Evolutionary conservation across 345 rosid species (phyloP), one percentile per base, ranked within the genome.

Genomic region (Populus tremula): DNA sequence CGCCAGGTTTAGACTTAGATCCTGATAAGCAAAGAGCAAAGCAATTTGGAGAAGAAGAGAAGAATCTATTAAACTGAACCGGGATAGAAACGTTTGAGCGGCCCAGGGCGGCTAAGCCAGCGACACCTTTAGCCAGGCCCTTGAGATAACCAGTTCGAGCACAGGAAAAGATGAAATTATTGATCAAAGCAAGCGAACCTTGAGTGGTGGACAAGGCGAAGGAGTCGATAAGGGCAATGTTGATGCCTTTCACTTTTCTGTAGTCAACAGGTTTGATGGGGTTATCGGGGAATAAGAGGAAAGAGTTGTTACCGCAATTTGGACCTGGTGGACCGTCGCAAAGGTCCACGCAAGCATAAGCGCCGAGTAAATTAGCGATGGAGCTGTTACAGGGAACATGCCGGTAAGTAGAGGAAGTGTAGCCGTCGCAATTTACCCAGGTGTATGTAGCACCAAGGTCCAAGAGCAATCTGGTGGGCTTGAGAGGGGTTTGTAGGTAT

Each of bases 401-500:
- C 27, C 47, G 77, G 66, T 23, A 79, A 64, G 80, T 45, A 35
- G 80, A 2, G 67, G 85, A 82, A 62, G 49, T 65, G 82, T 71
- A 78, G 47, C 17, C 12, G 80, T 38, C 59, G 82, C 80, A 71
- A 71, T 82, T 70, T 39, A 76, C 36, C 82, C 82, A 78, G 53
- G 82, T 70, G 77, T 78, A 83, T 65, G 76, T 62, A 2, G 77
- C 77, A 41, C 83, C 82, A 4, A 79, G 74, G 62, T 81, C 86
- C 41, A 83, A 80, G 74, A 75, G 83, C 13, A 86, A 61, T 14
- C 63, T 65, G 64, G 76, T 65, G 69, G 59, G 78, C 12, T 75
- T 83, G 43, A 72, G 85, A 4, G 88, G 88, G 74, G 82, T 83
- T 76, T 65, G 70, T 8, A 81, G 76, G 79, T 67, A 61, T 63